Percentiles rank a stretch among this genome's conserved stretches.
phyloP scores from a whole-genome alignment of 2,329 filamentous ascomycete species.

The Alternaria burnsii region DNA sequence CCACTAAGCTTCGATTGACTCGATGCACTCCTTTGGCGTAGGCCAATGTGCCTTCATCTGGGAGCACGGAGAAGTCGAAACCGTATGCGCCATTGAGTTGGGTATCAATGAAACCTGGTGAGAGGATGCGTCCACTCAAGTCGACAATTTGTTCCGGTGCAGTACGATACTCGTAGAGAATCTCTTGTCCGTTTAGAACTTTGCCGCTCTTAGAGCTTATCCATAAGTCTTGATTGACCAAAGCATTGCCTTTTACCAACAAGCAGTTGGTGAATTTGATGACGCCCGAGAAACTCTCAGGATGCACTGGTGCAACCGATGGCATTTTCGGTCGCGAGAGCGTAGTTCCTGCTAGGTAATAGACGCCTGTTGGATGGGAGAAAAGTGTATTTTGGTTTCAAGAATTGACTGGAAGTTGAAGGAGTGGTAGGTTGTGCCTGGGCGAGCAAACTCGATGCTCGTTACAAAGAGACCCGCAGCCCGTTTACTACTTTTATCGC shows the following conservation, averaged over 20 bases:
- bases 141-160: conserved; percentile 79
- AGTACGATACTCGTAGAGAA: conserved; percentile 72
- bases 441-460: conserved; percentile 43
- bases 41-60: conserved; percentile 64
- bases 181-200: conserved; percentile 74
- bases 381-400: neutral
- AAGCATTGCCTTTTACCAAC: conserved; percentile 70
- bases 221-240: conserved; percentile 86
- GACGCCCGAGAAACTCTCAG: conserved; percentile 59
- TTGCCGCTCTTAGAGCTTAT: conserved; percentile 82
- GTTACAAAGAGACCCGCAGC: conserved; percentile 20
- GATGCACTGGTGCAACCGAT: conserved; percentile 44
- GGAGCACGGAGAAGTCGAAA: conserved; percentile 86
- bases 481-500: conserved; percentile 34
- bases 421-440: conserved; percentile 23
- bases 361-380: neutral
- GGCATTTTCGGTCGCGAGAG: conserved; percentile 44
- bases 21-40: conserved; percentile 77
- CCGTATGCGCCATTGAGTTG: conserved; percentile 93
- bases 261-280: conserved; percentile 92
- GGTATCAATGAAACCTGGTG: conserved; percentile 87
- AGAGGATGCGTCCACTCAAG: conserved; percentile 81
- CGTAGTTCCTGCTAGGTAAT: neutral
- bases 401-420: conserved; percentile 29
- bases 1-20: conserved; percentile 75